A percentile compares a stretch with the other conserved stretches of the same genome.
Evolutionary conservation across 2,329 filamentous ascomycete species (phyloP).

Genomic region (Myriosclerotinia duriaeana): DNA sequence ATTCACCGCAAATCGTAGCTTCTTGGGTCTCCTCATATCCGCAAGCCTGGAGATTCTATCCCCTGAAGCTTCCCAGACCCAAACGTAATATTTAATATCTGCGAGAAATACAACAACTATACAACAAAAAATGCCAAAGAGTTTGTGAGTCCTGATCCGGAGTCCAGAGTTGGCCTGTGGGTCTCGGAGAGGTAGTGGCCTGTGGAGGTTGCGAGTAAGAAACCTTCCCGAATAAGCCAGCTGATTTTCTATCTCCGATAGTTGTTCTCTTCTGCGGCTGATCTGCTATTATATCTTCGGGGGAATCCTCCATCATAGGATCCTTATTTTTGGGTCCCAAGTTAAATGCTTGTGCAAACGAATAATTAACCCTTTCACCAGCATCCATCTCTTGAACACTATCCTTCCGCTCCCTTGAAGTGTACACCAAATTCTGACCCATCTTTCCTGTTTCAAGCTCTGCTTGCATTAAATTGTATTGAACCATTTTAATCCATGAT

Average conservation of each 20-base stretch:
- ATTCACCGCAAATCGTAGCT: no score
- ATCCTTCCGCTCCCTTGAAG: not conserved
- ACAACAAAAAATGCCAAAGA: no score
- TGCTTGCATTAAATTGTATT: not conserved
- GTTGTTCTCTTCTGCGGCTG: constrained; percentile 1
- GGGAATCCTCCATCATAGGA: constrained; percentile 3
- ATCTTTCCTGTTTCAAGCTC: not conserved
- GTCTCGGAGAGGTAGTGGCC: no score
- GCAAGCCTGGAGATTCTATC: no score
- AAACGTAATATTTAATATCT: no score
- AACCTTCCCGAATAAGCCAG: not conserved
- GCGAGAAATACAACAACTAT: no score
- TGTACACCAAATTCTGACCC: not conserved
- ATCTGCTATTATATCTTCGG: not conserved
- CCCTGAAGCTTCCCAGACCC: not conserved
- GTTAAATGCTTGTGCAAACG: not conserved
- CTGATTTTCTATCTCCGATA: not conserved
- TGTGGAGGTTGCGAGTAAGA: not conserved
- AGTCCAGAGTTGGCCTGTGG: no score
- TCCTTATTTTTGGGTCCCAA: not conserved
- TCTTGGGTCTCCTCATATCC: no score
- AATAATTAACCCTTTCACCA: not conserved
- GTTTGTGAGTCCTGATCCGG: no score
- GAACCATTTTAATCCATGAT: not conserved
- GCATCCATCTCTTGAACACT: not conserved